Evolutionary conservation across 768 basidiomycete species (phyloP).

Genomic region (Boletus rubroflammeus): DNA sequence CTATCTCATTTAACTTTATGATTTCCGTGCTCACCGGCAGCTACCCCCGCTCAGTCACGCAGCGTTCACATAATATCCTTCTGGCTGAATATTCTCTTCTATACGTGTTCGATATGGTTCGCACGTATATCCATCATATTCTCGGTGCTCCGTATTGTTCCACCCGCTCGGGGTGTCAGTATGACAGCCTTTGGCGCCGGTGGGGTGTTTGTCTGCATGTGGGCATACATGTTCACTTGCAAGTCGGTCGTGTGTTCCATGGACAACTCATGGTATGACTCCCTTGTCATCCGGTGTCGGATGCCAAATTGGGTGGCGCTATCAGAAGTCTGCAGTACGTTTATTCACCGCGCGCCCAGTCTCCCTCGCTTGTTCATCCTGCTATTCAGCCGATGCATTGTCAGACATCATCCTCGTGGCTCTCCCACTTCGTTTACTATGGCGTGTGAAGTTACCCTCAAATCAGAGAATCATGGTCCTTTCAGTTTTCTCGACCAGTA

Average conservation of each 20-base stretch:
- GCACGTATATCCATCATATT: slow-evolving; percentile 24
- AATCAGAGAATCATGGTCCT: slow-evolving; percentile 40
- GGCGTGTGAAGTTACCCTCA: slow-evolving; percentile 39
- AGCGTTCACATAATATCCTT: slow-evolving; percentile 14
- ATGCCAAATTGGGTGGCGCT: slow-evolving; percentile 47
- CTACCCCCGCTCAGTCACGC: slow-evolving; percentile 11
- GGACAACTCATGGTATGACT: slow-evolving; percentile 37
- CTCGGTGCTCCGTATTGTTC: slow-evolving; percentile 25
- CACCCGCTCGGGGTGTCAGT: slow-evolving; percentile 9
- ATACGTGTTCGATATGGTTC: slow-evolving; percentile 27
- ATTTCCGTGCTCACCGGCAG: slow-evolving; percentile 26
- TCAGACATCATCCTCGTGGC: slow-evolving; percentile 45
- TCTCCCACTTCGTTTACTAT: slow-evolving; percentile 45
- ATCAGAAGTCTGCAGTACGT: slow-evolving; percentile 51
- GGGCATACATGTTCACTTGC: slow-evolving; percentile 15
- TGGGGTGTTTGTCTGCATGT: slow-evolving; percentile 15
- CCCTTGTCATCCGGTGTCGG: slow-evolving; percentile 37
- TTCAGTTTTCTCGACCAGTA: slow-evolving; percentile 50
- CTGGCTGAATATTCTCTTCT: slow-evolving; percentile 21
- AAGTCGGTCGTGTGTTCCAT: slow-evolving; percentile 42
- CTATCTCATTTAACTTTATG: neutral
- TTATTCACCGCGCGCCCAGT: neutral
- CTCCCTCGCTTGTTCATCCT: neutral
- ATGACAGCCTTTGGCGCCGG: neutral
- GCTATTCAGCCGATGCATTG: slow-evolving; percentile 41